phyloP scores from a whole-genome alignment of 2,329 filamentous ascomycete genomes.

The Colletotrichum lini region DNA sequence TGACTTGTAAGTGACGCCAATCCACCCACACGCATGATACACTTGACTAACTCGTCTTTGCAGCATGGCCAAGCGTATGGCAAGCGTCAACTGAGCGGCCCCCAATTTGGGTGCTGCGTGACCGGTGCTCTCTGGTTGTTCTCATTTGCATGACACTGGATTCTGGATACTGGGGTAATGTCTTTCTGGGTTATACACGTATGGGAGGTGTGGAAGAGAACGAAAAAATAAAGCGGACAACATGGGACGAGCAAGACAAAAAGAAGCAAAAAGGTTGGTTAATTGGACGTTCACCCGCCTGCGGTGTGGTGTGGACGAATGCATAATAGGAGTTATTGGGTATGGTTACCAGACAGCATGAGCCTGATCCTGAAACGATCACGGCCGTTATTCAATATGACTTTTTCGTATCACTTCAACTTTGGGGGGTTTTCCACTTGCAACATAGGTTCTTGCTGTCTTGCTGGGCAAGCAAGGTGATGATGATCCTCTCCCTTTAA shows the following conservation, averaged over 20 bases:
- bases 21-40: background rate
- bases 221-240: slow-evolving; percentile 4
- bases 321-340: slow-evolving; percentile 40
- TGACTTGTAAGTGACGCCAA: slow-evolving; percentile 81
- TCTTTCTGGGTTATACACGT: slow-evolving; percentile 26
- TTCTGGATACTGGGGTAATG: slow-evolving; percentile 8
- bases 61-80: slow-evolving; percentile 77
- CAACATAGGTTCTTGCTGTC: background rate
- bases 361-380: slow-evolving; percentile 24
- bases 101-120: background rate
- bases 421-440: background rate
- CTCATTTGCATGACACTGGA: slow-evolving; percentile 20
- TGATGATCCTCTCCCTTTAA: background rate
- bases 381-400: slow-evolving; percentile 22
- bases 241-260: slow-evolving; percentile 27
- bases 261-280: slow-evolving; percentile 3
- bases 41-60: slow-evolving; percentile 12
- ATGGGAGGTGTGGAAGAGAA: slow-evolving; percentile 23
- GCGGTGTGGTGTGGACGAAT: slow-evolving; percentile 15
- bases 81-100: slow-evolving; percentile 54
- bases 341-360: slow-evolving; percentile 18
- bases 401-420: slow-evolving; percentile 5
- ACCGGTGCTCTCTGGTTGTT: background rate
- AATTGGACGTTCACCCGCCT: background rate
- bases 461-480: background rate